Percentiles rank a stretch among this genome's conserved stretches.
phyloP scores from a whole-genome alignment of 306 rosid genomes.

The Luffa aegyptiaca region DNA sequence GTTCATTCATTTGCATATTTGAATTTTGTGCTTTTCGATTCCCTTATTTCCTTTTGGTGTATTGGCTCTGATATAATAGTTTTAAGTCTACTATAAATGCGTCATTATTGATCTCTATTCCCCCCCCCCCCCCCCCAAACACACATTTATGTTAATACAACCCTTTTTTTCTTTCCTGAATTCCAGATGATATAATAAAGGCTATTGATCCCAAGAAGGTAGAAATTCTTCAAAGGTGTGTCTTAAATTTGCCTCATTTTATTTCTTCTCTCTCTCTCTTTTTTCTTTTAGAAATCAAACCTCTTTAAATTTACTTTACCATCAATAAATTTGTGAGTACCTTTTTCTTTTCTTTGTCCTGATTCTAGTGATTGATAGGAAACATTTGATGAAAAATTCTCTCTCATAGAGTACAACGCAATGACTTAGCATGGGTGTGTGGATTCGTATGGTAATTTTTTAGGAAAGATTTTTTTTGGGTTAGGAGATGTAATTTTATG shows the following conservation, averaged over 20 bases:
- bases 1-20: neutral
- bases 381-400: neutral
- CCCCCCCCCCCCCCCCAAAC: neutral
- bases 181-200: constrained; percentile 71
- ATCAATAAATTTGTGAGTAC: neutral
- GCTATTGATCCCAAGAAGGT: constrained; percentile 88
- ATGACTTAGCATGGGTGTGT: neutral
- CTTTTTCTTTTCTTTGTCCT: neutral
- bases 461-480: neutral
- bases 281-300: neutral
- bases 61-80: neutral
- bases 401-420: neutral
- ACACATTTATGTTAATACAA: neutral
- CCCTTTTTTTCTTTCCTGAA: constrained; percentile 15
- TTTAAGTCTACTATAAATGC: neutral
- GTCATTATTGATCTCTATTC: neutral
- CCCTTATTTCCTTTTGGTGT: neutral
- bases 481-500: neutral
- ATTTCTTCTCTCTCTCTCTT: neutral
- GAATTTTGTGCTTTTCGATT: neutral
- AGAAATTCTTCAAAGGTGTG: constrained; percentile 83
- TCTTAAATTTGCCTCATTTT: neutral
- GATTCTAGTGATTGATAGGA: neutral
- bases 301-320: neutral
- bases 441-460: neutral